Conservation (phyloP, 345 rosid species). For the Cardamine resedifolia region DNA sequence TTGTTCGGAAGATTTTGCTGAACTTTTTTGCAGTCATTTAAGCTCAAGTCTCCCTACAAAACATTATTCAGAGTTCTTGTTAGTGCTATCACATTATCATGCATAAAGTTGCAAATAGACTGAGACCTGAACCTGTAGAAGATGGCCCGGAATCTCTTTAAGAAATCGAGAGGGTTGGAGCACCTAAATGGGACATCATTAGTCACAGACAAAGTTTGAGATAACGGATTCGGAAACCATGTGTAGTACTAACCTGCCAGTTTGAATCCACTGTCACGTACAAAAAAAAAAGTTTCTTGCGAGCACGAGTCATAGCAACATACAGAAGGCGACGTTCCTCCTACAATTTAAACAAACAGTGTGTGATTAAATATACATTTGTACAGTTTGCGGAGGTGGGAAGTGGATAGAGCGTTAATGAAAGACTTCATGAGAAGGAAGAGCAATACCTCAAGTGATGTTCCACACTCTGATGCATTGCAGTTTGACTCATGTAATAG, state of each 20-base stretch:
- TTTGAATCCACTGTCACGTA: constrained; percentile 76
- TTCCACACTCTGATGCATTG: constrained; percentile 49
- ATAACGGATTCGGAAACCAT: constrained; percentile 19
- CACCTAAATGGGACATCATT: constrained; percentile 49
- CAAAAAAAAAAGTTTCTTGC: constrained; percentile 74
- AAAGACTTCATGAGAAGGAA: constrained; percentile 8
- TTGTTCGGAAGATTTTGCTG: constrained; percentile 41
- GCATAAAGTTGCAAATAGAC: constrained; percentile 11
- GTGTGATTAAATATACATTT: neutral
- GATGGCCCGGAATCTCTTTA: constrained; percentile 84
- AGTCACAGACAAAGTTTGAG: constrained; percentile 28
- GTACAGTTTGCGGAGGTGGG: constrained; percentile 14
- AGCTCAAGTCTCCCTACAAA: constrained; percentile 54
- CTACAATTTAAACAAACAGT: constrained; percentile 42
- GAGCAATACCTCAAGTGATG: constrained; percentile 63
- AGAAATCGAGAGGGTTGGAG: constrained; percentile 94
- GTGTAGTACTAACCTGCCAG: constrained; percentile 75
- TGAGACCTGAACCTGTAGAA: constrained; percentile 62
- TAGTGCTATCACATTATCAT: constrained; percentile 16
- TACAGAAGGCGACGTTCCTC: constrained; percentile 89
- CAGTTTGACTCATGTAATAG: constrained; percentile 68
- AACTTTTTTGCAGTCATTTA: constrained; percentile 42
- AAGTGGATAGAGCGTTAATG: constrained; percentile 3
- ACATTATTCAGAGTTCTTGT: constrained; percentile 2
- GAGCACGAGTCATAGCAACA: constrained; percentile 98